phyloP scores from a whole-genome alignment of 2,329 filamentous ascomycete genomes.

The Grosmannia serpens region DNA sequence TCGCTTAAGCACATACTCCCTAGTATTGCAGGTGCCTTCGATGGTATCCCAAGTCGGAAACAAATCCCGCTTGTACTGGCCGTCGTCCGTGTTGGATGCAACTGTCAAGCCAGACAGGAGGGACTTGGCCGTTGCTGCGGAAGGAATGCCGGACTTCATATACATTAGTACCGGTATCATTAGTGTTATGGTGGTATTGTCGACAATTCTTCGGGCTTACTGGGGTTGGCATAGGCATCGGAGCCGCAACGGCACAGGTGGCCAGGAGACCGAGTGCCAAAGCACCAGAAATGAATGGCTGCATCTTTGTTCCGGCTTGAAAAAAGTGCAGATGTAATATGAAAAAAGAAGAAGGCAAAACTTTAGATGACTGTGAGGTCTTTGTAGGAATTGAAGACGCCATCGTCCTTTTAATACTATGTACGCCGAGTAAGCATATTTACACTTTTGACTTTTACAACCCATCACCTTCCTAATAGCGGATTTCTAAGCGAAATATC shows the following conservation, averaged over 20 bases:
- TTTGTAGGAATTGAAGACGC: background rate
- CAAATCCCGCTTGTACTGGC: slow-evolving; percentile 50
- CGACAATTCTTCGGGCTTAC: background rate
- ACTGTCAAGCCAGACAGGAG: slow-evolving; percentile 50
- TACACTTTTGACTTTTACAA: background rate
- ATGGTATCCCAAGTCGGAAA: slow-evolving; percentile 65
- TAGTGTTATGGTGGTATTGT: background rate
- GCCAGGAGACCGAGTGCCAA: background rate
- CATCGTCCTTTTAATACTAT: background rate
- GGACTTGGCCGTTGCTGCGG: slow-evolving; percentile 40
- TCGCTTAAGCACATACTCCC: slow-evolving; percentile 60
- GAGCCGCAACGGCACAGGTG: background rate
- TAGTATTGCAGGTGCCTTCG: slow-evolving; percentile 56
- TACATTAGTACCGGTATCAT: background rate
- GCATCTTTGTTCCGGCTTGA: background rate
- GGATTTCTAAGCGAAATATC: background rate
- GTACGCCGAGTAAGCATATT: background rate
- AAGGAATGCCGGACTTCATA: slow-evolving; percentile 49
- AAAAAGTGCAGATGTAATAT: background rate
- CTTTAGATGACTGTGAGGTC: no score
- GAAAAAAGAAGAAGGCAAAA: background rate
- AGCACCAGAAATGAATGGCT: background rate
- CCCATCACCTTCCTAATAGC: background rate
- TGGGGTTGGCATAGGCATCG: background rate
- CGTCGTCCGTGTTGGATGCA: slow-evolving; percentile 38